Evolutionary conservation across 2,329 filamentous ascomycete genomes (phyloP).

Genomic region (Helotiales sp.): DNA sequence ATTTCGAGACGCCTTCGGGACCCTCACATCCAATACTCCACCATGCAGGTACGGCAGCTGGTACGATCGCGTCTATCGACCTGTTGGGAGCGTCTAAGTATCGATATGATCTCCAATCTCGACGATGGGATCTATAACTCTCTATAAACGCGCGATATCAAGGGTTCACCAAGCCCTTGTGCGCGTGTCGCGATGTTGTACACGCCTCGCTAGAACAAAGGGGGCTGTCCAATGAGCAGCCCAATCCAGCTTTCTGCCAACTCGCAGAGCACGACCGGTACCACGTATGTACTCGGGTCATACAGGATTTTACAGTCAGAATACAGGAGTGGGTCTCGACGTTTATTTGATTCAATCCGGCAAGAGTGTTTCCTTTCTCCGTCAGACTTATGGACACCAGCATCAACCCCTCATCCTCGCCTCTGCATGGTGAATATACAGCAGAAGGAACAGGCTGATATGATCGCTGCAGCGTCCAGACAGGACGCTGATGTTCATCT

Average conservation of each 20-base stretch:
- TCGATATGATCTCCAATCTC: not conserved
- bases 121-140: not conserved
- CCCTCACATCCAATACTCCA: not conserved
- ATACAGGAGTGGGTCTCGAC: not conserved
- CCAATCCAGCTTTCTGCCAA: not conserved
- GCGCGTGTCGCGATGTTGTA: not conserved
- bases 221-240: not conserved
- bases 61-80: constrained; percentile 3
- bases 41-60: not conserved
- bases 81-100: constrained; percentile 2
- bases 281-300: constrained; percentile 1
- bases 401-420: not conserved
- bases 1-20: not conserved
- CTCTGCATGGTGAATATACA: not conserved
- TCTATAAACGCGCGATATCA: not conserved
- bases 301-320: not conserved
- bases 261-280: not conserved
- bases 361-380: not conserved
- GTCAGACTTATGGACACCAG: not conserved
- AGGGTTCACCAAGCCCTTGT: not conserved
- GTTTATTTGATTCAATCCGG: not conserved
- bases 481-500: not conserved
- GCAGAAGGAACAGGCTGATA: not conserved
- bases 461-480: not conserved
- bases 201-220: not conserved